phyloP scores from a whole-genome alignment of 2,329 filamentous ascomycete genomes.

The Cyphellophora attinorum region DNA sequence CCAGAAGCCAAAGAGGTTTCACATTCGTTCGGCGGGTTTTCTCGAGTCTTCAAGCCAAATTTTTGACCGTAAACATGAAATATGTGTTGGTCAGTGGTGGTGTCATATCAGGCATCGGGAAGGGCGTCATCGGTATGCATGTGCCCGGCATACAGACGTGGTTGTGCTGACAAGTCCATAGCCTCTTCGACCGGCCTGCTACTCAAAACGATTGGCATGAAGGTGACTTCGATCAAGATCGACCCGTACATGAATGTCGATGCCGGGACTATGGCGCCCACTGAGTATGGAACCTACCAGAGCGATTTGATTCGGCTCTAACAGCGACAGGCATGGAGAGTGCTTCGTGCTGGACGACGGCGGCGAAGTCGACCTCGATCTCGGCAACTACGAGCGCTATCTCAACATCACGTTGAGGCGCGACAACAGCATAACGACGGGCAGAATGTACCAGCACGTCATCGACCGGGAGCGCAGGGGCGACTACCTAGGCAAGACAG shows the following conservation, averaged over 20 bases:
- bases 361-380: conserved; percentile 65
- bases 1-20: too few relatives aligned
- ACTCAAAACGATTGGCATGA: conserved; percentile 70
- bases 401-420: conserved; percentile 70
- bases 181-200: conserved; percentile 64
- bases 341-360: conserved; percentile 81
- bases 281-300: conserved; percentile 40
- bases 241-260: conserved; percentile 69
- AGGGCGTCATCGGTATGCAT: conserved; percentile 56
- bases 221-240: conserved; percentile 61
- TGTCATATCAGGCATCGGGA: conserved; percentile 43
- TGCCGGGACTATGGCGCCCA: conserved; percentile 63
- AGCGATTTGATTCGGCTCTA: neutral
- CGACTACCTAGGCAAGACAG: conserved; percentile 79
- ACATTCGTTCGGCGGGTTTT: too few relatives aligned
- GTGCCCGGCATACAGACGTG: conserved; percentile 18
- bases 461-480: conserved; percentile 63
- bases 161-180: conserved; percentile 25
- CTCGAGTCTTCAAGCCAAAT: too few relatives aligned
- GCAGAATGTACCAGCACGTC: conserved; percentile 88
- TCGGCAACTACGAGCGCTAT: conserved; percentile 72
- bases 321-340: conserved; percentile 61
- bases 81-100: conserved; percentile 72
- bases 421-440: conserved; percentile 95
- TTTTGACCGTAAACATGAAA: conserved; percentile 53